phyloP scores from a whole-genome alignment of 2,329 filamentous ascomycete genomes.

The Fusarium sp. region DNA sequence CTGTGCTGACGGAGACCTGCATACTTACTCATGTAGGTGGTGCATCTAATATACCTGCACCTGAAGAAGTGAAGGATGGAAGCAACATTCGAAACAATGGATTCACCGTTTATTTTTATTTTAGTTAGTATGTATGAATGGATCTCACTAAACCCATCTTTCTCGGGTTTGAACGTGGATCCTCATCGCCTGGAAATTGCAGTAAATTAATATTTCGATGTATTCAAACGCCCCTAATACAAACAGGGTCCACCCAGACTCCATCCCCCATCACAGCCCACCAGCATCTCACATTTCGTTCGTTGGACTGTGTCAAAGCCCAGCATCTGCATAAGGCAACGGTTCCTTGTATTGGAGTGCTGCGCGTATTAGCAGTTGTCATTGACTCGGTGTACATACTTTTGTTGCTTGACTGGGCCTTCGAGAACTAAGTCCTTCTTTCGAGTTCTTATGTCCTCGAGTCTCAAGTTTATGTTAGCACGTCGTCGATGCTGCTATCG shows the following conservation, averaged over 20 bases:
- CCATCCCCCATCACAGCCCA: constrained; percentile 32
- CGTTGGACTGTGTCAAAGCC: constrained; percentile 15
- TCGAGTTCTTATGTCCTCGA: not conserved
- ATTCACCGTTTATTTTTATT: constrained; percentile 41
- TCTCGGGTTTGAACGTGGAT: constrained; percentile 27
- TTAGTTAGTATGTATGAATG: constrained; percentile 9
- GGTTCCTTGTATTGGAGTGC: constrained; percentile 23
- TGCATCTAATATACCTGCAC: constrained; percentile 4
- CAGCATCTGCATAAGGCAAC: constrained; percentile 17
- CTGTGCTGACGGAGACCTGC: constrained; percentile 39
- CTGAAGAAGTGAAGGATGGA: constrained; percentile 23
- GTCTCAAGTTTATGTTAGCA: not conserved
- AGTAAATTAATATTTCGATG: constrained; percentile 30
- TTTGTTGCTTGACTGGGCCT: constrained; percentile 2
- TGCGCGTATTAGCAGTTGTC: constrained; percentile 10
- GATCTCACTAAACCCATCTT: constrained; percentile 16
- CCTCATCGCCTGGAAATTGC: constrained; percentile 41
- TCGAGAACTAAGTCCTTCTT: not conserved
- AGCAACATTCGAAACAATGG: constrained; percentile 35
- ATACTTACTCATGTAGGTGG: constrained; percentile 1
- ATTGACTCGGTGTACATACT: constrained; percentile 8
- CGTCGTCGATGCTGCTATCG: constrained; percentile 19
- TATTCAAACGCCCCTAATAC: constrained; percentile 40
- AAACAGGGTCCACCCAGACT: constrained; percentile 30
- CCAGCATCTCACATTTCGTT: constrained; percentile 30